A percentile compares a stretch with the other conserved stretches of the same genome.
phyloP scores from a whole-genome alignment of 352 stramenopile genomes.

The Elongisporangium prolatum region DNA sequence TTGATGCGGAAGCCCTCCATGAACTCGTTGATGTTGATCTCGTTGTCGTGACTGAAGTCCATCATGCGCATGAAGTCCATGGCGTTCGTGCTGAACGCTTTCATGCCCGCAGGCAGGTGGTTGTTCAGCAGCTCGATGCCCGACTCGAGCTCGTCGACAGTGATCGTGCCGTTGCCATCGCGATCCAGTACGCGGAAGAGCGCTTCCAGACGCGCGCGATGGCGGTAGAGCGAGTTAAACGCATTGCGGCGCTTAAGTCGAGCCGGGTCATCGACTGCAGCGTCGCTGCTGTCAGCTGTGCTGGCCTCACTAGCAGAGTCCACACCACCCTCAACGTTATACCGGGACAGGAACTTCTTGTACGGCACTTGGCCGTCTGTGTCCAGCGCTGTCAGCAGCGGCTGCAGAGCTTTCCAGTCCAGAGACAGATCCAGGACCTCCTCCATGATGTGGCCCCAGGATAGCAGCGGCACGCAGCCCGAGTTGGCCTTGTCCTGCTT shows the following conservation, averaged over 20 bases:
- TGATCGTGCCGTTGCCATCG: constrained; percentile 81
- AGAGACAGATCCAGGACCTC: constrained; percentile 74
- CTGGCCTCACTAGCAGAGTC: constrained; percentile 4
- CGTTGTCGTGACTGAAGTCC: constrained; percentile 81
- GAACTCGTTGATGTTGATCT: constrained; percentile 90
- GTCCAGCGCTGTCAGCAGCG: constrained; percentile 67
- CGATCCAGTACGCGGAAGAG: constrained; percentile 81
- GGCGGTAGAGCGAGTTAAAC: constrained; percentile 82
- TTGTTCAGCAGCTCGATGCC: constrained; percentile 81
- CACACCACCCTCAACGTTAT: constrained; percentile 53
- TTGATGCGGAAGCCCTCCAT: constrained; percentile 88
- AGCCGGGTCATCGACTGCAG: constrained; percentile 28
- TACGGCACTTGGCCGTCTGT: constrained; percentile 67
- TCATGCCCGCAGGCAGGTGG: constrained; percentile 58
- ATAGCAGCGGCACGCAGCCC: constrained; percentile 36
- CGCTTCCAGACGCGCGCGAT: constrained; percentile 73
- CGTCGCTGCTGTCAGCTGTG: constrained; percentile 7
- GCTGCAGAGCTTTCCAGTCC: constrained; percentile 74
- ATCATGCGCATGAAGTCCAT: constrained; percentile 84
- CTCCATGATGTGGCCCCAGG: constrained; percentile 71
- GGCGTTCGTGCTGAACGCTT: constrained; percentile 65
- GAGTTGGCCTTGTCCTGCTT: constrained; percentile 37
- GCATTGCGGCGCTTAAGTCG: constrained; percentile 49
- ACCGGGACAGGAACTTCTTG: constrained; percentile 66
- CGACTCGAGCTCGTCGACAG: constrained; percentile 72